Evolutionary conservation across 768 basidiomycete species (phyloP).

Genomic region (Rhizopogon rudus): DNA sequence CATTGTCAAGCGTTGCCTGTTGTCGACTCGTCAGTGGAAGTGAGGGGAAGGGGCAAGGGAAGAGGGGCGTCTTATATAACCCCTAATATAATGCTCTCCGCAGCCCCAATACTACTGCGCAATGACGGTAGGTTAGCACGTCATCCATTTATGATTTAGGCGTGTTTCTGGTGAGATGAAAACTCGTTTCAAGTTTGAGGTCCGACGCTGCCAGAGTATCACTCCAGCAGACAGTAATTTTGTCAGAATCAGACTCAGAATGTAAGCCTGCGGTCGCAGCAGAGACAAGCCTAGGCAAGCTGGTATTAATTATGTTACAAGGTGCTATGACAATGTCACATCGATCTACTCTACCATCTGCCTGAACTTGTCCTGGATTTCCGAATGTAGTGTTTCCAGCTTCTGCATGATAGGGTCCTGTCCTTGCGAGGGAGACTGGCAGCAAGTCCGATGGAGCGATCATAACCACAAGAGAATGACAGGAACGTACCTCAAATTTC

Average conservation of each 20-base stretch:
- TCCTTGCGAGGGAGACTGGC: conserved; percentile 86
- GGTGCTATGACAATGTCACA: neutral
- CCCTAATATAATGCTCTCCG: conserved; percentile 7
- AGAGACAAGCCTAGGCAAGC: neutral
- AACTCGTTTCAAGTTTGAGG: neutral
- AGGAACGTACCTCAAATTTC: conserved; percentile 85
- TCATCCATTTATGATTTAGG: neutral
- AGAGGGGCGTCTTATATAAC: neutral
- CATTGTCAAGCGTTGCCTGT: conserved; percentile 5
- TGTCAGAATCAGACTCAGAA: neutral
- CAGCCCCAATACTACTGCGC: neutral
- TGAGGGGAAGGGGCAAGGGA: neutral
- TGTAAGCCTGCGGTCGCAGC: neutral
- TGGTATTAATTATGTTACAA: conserved; percentile 22
- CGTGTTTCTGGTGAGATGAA: neutral
- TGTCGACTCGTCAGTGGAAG: neutral
- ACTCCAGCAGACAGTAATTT: neutral
- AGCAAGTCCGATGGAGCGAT: neutral
- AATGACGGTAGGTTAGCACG: neutral
- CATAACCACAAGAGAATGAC: neutral
- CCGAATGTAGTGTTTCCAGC: conserved; percentile 71
- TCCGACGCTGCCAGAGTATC: neutral
- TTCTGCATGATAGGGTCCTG: conserved; percentile 79
- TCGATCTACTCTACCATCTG: conserved; percentile 66
- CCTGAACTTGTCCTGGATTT: conserved; percentile 92